phyloP scores from a whole-genome alignment of 768 basidiomycete species.

The Kwoniella newhampshirensis region DNA sequence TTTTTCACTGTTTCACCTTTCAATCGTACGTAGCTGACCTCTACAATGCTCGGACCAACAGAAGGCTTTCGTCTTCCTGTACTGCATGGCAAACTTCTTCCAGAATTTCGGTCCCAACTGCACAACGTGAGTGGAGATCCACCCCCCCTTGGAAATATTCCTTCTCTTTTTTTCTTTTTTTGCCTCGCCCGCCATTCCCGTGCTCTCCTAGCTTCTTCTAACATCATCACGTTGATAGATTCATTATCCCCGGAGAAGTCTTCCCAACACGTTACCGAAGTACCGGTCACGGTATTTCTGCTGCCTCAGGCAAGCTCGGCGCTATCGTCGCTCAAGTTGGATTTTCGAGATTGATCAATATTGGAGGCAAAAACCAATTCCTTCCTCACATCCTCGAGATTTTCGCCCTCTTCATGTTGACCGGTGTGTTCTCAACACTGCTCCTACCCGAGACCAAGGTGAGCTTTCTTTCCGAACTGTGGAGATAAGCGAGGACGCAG shows the following conservation, averaged over 20 bases:
- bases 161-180: slow-evolving; percentile 3
- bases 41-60: too few species aligned
- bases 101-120: slow-evolving; percentile 52
- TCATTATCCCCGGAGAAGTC: slow-evolving; percentile 53
- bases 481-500: too few species aligned
- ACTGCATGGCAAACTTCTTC: slow-evolving; percentile 55
- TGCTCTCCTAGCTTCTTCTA: too few species aligned
- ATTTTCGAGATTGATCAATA: slow-evolving; percentile 51
- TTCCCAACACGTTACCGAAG: slow-evolving; percentile 55
- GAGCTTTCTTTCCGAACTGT: slow-evolving; percentile 7
- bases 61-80: slow-evolving; percentile 42
- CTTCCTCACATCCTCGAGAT: slow-evolving; percentile 52
- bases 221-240: background rate
- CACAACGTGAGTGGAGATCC: slow-evolving; percentile 41
- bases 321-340: slow-evolving; percentile 55
- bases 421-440: slow-evolving; percentile 49
- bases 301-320: slow-evolving; percentile 50
- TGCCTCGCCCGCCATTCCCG: too few species aligned
- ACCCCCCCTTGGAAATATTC: too few species aligned
- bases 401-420: slow-evolving; percentile 53
- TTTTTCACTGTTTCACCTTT: background rate
- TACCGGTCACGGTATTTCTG: slow-evolving; percentile 53
- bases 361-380: slow-evolving; percentile 48
- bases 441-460: slow-evolving; percentile 53
- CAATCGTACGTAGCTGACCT: background rate